phyloP scores from a whole-genome alignment of 1,284 basidiomycete species.

The Athelia psychrophila region DNA sequence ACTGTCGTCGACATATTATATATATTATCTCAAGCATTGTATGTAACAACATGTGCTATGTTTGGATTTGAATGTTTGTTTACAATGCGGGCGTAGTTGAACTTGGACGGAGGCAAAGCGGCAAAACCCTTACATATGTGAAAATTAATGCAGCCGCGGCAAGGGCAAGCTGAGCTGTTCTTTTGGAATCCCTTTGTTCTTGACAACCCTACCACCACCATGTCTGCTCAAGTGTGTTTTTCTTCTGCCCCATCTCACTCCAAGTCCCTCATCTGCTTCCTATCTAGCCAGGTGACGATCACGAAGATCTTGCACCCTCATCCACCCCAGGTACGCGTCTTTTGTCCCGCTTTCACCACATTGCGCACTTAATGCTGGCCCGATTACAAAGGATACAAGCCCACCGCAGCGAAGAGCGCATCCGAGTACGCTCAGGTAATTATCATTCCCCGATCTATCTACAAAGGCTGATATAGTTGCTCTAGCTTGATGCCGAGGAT shows the following conservation, averaged over 20 bases:
- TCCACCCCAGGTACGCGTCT: conserved; percentile 55
- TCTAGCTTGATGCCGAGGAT: conserved; percentile 76
- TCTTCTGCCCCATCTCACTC: conserved; percentile 14
- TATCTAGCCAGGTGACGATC: conserved; percentile 52
- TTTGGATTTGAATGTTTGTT: too few species aligned
- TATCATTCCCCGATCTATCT: background rate
- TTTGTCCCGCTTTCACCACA: conserved; percentile 15
- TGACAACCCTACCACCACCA: conserved; percentile 18
- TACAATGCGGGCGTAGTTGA: too few species aligned
- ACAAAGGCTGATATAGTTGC: background rate
- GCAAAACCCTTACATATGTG: too few species aligned
- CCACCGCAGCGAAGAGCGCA: conserved; percentile 56
- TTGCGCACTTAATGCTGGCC: conserved; percentile 6
- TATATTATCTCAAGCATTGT: too few species aligned
- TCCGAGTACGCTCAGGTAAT: conserved; percentile 58
- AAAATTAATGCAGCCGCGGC: too few species aligned
- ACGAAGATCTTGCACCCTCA: conserved; percentile 63
- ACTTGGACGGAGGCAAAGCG: too few species aligned
- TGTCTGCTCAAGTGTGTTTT: conserved; percentile 34
- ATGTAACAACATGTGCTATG: too few species aligned
- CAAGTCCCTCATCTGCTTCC: conserved; percentile 1
- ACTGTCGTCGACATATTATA: too few species aligned
- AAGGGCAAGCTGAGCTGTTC: too few species aligned
- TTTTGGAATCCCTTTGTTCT: background rate
- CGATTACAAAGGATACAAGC: conserved; percentile 63